Conservation (phyloP, 257 asterid species). For the Capsicum pubescens region DNA sequence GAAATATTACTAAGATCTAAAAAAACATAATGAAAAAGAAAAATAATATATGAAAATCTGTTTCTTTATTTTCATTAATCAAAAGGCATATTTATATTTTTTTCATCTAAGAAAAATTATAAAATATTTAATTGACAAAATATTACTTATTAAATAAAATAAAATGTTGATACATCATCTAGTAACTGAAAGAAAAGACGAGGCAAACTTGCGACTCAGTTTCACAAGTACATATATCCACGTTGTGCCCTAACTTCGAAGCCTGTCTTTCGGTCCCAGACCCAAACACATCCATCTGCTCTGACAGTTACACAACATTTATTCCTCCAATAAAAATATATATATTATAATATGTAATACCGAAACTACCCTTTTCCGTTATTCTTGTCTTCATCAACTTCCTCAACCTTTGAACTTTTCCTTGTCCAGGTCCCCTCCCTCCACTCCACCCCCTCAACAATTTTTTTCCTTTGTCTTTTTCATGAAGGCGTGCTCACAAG, state of each 20-base stretch:
- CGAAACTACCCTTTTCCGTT: conserved; percentile 48
- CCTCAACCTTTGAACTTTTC: conserved; percentile 36
- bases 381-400: conserved; percentile 37
- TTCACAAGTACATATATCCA: neutral
- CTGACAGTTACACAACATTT: neutral
- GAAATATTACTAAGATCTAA: too few species aligned
- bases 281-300: conserved; percentile 2
- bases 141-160: too few species aligned
- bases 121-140: too few species aligned
- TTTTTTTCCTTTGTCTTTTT: neutral
- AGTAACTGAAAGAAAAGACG: neutral
- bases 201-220: neutral
- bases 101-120: too few species aligned
- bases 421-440: conserved; percentile 7
- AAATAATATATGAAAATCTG: too few species aligned
- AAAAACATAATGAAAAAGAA: too few species aligned
- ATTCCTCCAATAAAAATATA: conserved; percentile 13
- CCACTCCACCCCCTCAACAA: neutral
- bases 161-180: too few species aligned
- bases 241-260: conserved; percentile 12
- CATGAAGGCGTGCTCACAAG: conserved; percentile 24
- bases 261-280: conserved; percentile 18
- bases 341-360: neutral
- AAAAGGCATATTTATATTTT: too few species aligned
- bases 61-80: too few species aligned